Base-by-base conservation (phyloP, 371 early-diverging fungal species). In the Sporodiniella umbellata region DNA sequence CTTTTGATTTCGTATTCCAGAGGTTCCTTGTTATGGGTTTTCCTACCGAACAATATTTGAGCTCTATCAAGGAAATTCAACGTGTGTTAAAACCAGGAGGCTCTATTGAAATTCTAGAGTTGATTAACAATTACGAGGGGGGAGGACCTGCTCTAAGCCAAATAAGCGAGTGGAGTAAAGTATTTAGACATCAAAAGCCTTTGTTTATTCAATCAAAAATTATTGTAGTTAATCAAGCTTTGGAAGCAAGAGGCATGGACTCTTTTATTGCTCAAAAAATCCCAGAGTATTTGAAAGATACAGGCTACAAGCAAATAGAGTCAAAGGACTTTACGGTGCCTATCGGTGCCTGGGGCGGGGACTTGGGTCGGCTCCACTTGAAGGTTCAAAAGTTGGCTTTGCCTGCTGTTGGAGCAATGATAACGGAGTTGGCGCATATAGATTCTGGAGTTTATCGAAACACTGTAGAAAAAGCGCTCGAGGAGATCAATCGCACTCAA, bases 11-110 rank as follows among this genome's bases (percentile, higher is more conserved):
- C 47, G 71, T 76, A 1, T 72, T 65, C 24, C 77, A 76, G 18
- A 64, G 75, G n/a, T 71, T 71, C 38, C 45, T 75, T 17, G 69
- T 75, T 2, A 71, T 75, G 71, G 75, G 72, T 2, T 58, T 75
- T 7, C 45, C 75, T 0, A 54, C 47, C 0, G 65, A 66, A 1
- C 63, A 66, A 40, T 75, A 75, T 31, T 21, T 50, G 1, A 44
- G 45, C 2, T 64, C 67, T 0, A 40, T 76, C 2, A 11, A 61
- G 7, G 71, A 76, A 53, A 68, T 76, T 45, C 66, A 63, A 19
- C 73, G 77, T 18, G 49, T 76, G 14, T 43, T 72, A 5, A 70
- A 70, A 40, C 58, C 69, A 10, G 62, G 50, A 17, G 77, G 77
- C 12, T 55, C 40, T 14, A 62, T 76, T 19, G 77, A 76, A 43